These are phyloP conservation scores for Calvatia gigantea DNA, from an alignment of 768 basidiomycete species.

Conservation along the genomic window DNA sequence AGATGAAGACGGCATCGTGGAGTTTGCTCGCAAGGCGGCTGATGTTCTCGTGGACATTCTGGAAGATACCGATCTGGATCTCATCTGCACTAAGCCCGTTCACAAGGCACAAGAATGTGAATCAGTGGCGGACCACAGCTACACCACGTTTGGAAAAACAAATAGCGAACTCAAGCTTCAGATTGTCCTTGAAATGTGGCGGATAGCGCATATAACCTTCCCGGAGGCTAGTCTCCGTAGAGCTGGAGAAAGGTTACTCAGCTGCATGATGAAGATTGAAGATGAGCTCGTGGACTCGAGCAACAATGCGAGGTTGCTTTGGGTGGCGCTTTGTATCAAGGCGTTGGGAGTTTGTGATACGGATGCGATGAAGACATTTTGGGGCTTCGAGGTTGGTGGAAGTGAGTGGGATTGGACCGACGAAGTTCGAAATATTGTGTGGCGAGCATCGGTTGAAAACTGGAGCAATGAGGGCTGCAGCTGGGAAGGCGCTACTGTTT, in stretches of 20 bases:
- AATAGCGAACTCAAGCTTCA: constrained; percentile 52
- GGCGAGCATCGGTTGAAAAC: constrained; percentile 51
- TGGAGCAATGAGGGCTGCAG: constrained; percentile 49
- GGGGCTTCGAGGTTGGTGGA: constrained; percentile 34
- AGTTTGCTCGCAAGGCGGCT: constrained; percentile 37
- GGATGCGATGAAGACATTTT: constrained; percentile 50
- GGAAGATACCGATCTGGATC: constrained; percentile 41
- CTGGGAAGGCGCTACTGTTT: constrained; percentile 53
- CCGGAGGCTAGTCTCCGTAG: constrained; percentile 36
- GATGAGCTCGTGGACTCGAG: constrained; percentile 39
- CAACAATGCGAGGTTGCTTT: constrained; percentile 46
- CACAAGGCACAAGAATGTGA: constrained; percentile 21
- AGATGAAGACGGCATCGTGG: constrained; percentile 33
- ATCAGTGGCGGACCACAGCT: neutral
- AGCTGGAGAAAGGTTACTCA: constrained; percentile 45
- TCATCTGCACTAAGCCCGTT: constrained; percentile 16
- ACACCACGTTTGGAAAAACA: constrained; percentile 20
- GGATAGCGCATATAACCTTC: constrained; percentile 37
- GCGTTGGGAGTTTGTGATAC: constrained; percentile 41
- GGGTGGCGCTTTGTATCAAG: constrained; percentile 62
- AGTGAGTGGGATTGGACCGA: constrained; percentile 37
- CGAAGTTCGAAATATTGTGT: constrained; percentile 46
- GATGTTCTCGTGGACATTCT: constrained; percentile 48
- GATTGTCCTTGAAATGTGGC: constrained; percentile 59
- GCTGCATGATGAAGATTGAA: constrained; percentile 46